A percentile compares a stretch with the other conserved stretches of the same genome.
These are phyloP conservation scores for Calonectria multiphialidica DNA, from an alignment of 2,329 filamentous ascomycete genomes.

Conservation along the genomic window DNA sequence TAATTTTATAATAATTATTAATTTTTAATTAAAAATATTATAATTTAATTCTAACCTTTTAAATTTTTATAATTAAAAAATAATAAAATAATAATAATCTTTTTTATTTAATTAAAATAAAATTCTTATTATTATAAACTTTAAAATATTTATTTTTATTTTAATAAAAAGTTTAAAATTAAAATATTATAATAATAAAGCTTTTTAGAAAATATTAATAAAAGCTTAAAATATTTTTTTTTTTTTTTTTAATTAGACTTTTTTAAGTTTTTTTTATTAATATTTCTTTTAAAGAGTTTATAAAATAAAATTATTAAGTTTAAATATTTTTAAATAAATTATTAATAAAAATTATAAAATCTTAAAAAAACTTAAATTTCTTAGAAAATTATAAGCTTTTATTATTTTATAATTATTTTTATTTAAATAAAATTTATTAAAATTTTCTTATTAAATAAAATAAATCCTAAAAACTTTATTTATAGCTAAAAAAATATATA, in stretches of 20 bases:
- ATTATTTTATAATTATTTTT: conserved; percentile 12
- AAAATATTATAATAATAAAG: neutral
- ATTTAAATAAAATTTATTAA: conserved; percentile 7
- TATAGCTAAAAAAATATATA: conserved; percentile 5
- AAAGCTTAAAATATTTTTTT: neutral
- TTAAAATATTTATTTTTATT: neutral
- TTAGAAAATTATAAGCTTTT: conserved; percentile 2
- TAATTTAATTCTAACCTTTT: neutral
- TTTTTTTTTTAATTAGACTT: neutral
- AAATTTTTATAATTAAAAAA: neutral
- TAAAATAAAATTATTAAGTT: neutral
- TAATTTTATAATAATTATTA: neutral
- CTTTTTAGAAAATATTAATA: neutral
- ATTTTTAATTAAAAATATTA: neutral
- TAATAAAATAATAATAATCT: neutral
- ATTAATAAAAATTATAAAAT: conserved; percentile 21
- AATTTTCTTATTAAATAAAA: neutral
- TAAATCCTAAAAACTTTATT: neutral
- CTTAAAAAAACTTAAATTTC: conserved; percentile 14
- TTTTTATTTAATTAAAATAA: neutral
- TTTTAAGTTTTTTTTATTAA: neutral
- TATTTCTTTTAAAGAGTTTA: neutral
- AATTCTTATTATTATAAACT: neutral
- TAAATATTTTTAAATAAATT: conserved; percentile 6
- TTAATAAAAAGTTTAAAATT: neutral